Evolutionary conservation across 495 filamentous ascomycete genomes (phyloP).

Genomic region (Aspergillus heteromorphus): DNA sequence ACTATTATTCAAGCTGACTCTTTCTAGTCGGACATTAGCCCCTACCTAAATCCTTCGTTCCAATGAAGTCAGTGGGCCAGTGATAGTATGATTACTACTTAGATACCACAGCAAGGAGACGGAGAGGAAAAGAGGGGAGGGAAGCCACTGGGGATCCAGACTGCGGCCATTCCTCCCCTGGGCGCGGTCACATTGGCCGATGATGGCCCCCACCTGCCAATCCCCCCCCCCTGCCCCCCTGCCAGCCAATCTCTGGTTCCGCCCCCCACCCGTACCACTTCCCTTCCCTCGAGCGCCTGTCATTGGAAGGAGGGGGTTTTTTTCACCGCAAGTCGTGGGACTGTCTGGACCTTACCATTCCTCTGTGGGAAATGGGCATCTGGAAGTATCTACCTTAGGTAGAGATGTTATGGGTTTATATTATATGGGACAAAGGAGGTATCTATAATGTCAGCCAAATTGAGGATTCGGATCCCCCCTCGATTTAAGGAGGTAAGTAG

Average conservation of each 20-base stretch:
- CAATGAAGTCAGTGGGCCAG: too few species aligned
- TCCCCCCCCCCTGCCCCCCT: not conserved
- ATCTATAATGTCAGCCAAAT: too few species aligned
- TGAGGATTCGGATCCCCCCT: too few species aligned
- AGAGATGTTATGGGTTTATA: too few species aligned
- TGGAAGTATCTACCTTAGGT: too few species aligned
- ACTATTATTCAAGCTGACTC: not conserved
- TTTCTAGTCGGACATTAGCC: not conserved
- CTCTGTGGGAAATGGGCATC: too few species aligned
- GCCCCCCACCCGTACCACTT: not conserved
- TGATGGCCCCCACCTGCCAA: not conserved
- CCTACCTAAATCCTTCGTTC: not conserved
- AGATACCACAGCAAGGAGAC: too few species aligned
- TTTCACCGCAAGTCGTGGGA: conserved; percentile 6
- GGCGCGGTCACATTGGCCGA: not conserved
- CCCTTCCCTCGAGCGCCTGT: not conserved
- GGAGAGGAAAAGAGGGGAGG: not conserved
- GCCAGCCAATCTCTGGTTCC: conserved; percentile 2
- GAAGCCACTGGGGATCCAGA: not conserved
- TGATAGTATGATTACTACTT: too few species aligned
- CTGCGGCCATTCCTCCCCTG: not conserved
- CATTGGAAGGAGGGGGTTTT: not conserved
- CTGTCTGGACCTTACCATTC: too few species aligned
- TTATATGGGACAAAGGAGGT: too few species aligned
- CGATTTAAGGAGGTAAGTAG: too few species aligned